Evolutionary conservation across 306 rosid genomes (phyloP).

Genomic region (Amphicarpaea edgeworthii): DNA sequence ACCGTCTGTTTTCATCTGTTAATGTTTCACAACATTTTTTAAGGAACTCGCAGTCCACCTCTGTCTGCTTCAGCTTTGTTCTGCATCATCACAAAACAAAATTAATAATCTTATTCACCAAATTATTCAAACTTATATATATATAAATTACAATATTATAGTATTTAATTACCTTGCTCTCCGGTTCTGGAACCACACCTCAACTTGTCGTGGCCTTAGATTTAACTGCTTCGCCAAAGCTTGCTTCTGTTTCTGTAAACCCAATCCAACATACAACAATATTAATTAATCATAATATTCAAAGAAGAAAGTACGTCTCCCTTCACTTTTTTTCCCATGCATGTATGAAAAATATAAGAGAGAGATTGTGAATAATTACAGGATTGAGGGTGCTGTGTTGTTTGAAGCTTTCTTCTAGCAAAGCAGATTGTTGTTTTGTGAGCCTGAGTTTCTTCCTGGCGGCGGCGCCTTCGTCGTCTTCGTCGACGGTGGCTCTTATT

Average conservation of each 20-base stretch:
- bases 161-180: conserved; percentile 80
- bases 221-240: conserved; percentile 84
- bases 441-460: conserved; percentile 95
- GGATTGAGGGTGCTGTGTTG: conserved; percentile 96
- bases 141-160: too few species aligned
- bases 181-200: conserved; percentile 98
- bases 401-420: conserved; percentile 94
- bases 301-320: too few species aligned
- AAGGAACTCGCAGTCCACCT: conserved; percentile 86
- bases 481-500: conserved; percentile 81
- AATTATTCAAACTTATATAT: not conserved
- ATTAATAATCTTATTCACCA: not conserved
- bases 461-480: conserved; percentile 80
- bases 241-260: conserved; percentile 89
- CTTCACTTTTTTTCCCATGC: too few species aligned
- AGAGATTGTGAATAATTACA: conserved; percentile 53
- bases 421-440: conserved; percentile 87
- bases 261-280: conserved; percentile 1
- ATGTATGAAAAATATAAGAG: too few species aligned
- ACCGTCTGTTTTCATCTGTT: conserved; percentile 85
- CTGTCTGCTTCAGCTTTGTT: conserved; percentile 96
- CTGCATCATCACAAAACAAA: conserved; percentile 48
- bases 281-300: not conserved
- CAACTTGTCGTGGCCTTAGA: conserved; percentile 89
- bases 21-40: conserved; percentile 94